These are phyloP conservation scores for Cadophora luteo-olivacea DNA, from an alignment of 2,329 filamentous ascomycete genomes.

Conservation along the genomic window DNA sequence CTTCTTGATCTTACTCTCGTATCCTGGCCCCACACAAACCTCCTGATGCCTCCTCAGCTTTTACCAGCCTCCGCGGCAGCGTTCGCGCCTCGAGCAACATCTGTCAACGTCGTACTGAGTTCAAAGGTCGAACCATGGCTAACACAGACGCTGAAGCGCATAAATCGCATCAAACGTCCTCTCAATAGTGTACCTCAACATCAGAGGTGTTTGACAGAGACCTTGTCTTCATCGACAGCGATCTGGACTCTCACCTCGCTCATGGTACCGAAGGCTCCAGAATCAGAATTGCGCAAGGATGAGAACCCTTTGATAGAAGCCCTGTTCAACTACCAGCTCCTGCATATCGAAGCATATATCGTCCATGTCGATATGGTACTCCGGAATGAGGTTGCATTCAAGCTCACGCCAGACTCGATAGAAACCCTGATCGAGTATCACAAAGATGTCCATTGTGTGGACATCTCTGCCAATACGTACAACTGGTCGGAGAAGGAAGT, in stretches of 20 bases:
- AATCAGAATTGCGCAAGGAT: constrained; percentile 83
- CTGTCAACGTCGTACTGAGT: constrained; percentile 92
- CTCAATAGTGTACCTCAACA: constrained; percentile 97
- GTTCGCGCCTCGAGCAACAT: constrained; percentile 88
- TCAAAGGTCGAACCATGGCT: constrained; percentile 96
- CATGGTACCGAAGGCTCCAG: constrained; percentile 89
- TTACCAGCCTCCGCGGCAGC: constrained; percentile 94
- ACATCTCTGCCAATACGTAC: constrained; percentile 87
- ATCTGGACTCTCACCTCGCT: constrained; percentile 95
- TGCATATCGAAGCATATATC: constrained; percentile 96
- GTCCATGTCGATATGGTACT: constrained; percentile 99
- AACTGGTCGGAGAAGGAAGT: constrained; percentile 96
- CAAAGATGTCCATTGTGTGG: constrained; percentile 91
- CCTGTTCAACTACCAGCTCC: constrained; percentile 89
- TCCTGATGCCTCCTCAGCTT: constrained; percentile 84
- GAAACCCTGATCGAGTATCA: constrained; percentile 93
- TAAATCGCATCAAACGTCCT: constrained; percentile 95
- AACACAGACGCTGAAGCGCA: constrained; percentile 93
- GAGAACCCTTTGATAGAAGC: constrained; percentile 83
- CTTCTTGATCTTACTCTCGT: constrained; percentile 24
- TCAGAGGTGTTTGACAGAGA: constrained; percentile 93
- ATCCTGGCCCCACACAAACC: constrained; percentile 18
- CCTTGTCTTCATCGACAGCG: constrained; percentile 84
- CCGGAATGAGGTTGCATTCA: constrained; percentile 96
- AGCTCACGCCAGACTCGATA: constrained; percentile 94